Evolutionary conservation across 192 early-diverging fungal genomes (phyloP).

Genomic region (Haplosporangium gracile): DNA sequence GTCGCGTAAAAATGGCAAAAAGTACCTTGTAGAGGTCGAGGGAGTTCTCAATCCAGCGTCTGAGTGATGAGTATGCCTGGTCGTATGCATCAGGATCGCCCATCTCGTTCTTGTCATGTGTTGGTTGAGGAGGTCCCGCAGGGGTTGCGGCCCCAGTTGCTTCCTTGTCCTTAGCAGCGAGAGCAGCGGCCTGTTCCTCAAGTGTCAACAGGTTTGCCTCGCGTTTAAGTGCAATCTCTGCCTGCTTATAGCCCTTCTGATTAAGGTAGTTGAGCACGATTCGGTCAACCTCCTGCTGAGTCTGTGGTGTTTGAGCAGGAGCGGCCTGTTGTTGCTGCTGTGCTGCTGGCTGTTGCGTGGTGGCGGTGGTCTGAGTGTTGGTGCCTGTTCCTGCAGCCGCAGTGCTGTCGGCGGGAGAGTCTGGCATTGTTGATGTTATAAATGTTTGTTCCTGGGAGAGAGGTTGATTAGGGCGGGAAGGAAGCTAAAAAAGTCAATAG

Average conservation of each 20-base stretch:
- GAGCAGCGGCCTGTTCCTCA: slow-evolving; percentile 53
- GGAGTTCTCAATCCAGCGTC: slow-evolving; percentile 93
- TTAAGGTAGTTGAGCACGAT: slow-evolving; percentile 77
- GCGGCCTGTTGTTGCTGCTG: slow-evolving; percentile 20
- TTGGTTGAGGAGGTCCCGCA: slow-evolving; percentile 54
- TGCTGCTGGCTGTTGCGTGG: slow-evolving; percentile 2
- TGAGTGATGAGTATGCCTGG: slow-evolving; percentile 80
- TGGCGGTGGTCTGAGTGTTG: slow-evolving; percentile 4
- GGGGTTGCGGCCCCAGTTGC: slow-evolving; percentile 71
- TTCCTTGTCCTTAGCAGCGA: slow-evolving; percentile 62
- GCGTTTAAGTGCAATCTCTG: slow-evolving; percentile 73
- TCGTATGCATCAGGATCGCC: slow-evolving; percentile 86
- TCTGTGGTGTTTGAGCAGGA: slow-evolving; percentile 35
- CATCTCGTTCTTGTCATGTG: slow-evolving; percentile 69
- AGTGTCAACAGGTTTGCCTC: slow-evolving; percentile 69
- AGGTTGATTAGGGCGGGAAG: slow-evolving; percentile 6
- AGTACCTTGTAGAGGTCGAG: slow-evolving; percentile 92
- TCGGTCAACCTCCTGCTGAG: slow-evolving; percentile 65
- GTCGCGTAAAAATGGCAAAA: neutral
- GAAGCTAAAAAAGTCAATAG: neutral
- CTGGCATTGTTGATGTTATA: slow-evolving; percentile 24
- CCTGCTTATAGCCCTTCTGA: slow-evolving; percentile 76
- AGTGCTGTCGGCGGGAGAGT: slow-evolving; percentile 32
- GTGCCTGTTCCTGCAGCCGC: slow-evolving; percentile 16
- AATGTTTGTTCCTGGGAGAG: neutral